A percentile compares a stretch with the other conserved stretches of the same genome.
phyloP scores from a whole-genome alignment of 1,284 basidiomycete species.

The Cryptococcus wingfieldii region DNA sequence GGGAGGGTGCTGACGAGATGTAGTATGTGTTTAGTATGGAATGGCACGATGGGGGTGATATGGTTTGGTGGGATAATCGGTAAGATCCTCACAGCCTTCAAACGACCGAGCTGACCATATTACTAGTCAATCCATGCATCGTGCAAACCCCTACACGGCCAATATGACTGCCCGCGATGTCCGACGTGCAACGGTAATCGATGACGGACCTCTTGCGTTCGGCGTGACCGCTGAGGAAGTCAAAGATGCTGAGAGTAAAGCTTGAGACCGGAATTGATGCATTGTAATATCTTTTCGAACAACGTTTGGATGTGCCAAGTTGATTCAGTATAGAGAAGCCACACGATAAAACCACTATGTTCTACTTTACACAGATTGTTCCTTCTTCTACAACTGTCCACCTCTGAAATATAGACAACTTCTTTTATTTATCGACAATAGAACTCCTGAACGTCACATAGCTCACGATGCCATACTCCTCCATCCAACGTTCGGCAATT shows the following conservation, averaged over 20 bases:
- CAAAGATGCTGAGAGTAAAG: no score
- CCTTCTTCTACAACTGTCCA: not conserved
- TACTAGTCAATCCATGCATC: constrained; percentile 6
- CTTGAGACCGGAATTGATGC: no score
- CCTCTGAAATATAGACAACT: not conserved
- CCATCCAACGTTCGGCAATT: constrained; percentile 34
- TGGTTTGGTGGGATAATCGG: constrained; percentile 9
- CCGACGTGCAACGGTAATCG: constrained; percentile 1
- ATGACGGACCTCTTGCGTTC: constrained; percentile 2
- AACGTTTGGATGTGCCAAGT: no score
- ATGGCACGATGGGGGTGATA: constrained; percentile 1
- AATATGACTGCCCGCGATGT: constrained; percentile 4
- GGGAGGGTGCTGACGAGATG: no score
- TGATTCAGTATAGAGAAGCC: no score
- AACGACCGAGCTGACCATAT: not conserved
- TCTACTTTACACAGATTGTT: no score
- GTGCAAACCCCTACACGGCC: constrained; percentile 4
- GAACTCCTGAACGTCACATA: not conserved
- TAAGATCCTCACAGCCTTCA: not conserved
- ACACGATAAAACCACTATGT: no score
- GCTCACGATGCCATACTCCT: constrained; percentile 21
- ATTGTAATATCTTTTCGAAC: no score
- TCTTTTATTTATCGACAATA: not conserved
- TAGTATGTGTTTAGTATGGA: constrained; percentile 7
- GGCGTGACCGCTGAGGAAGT: not conserved